A percentile compares a stretch with the other conserved stretches of the same genome.
Conservation (phyloP, 768 basidiomycete species). For the Suillus paluster region DNA sequence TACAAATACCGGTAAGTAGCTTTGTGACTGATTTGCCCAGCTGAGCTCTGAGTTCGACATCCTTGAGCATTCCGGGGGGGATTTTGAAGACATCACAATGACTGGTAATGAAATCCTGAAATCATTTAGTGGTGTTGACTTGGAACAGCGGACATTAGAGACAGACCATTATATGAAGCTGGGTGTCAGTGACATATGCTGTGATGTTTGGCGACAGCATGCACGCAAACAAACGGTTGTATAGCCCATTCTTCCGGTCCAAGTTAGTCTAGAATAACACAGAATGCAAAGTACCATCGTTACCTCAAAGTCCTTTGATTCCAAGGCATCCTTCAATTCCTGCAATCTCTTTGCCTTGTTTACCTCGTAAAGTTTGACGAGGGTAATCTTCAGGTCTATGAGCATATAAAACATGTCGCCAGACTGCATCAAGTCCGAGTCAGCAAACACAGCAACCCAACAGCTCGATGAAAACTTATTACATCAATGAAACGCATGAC, state of each 20-base stretch:
- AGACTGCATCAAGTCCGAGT: background rate
- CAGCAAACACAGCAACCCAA: background rate
- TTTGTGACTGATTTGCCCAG: conserved; percentile 12
- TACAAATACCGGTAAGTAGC: background rate
- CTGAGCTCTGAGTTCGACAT: background rate
- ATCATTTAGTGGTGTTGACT: background rate
- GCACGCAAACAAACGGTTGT: background rate
- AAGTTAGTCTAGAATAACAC: background rate
- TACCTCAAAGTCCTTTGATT: no score
- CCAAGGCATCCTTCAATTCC: no score
- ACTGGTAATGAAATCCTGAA: conserved; percentile 10
- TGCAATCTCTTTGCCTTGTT: no score
- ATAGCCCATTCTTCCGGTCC: background rate
- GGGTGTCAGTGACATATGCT: conserved; percentile 10
- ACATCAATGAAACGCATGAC: background rate
- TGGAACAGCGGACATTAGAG: background rate
- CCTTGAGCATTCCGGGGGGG: conserved; percentile 1
- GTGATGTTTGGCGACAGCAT: conserved; percentile 10
- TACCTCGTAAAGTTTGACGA: background rate
- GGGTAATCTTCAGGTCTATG: conserved; percentile 1
- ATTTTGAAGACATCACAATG: conserved; percentile 7
- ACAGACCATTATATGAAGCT: conserved; percentile 7
- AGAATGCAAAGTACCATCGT: no score
- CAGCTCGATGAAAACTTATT: background rate
- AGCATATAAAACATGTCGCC: background rate